phyloP scores from a whole-genome alignment of 352 stramenopile genomes.

The Plasmopara viticola region DNA sequence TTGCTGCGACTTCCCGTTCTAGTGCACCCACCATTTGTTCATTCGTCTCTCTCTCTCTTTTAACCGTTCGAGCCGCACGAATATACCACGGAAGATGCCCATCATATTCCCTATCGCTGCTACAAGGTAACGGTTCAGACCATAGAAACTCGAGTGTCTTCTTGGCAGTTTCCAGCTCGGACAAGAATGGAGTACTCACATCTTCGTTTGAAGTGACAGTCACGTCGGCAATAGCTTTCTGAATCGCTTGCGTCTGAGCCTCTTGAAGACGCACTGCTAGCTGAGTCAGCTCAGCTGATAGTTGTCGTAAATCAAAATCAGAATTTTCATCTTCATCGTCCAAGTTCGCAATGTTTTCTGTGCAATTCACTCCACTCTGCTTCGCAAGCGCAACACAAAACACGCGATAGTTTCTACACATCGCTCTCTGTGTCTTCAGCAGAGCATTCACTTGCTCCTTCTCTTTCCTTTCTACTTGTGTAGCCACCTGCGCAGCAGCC shows the following conservation, averaged over 20 bases:
- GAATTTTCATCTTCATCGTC: slow-evolving; percentile 10
- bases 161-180: slow-evolving; percentile 46
- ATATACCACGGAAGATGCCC: slow-evolving; percentile 61
- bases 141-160: slow-evolving; percentile 31
- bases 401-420: slow-evolving; percentile 22
- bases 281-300: slow-evolving; percentile 30
- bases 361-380: slow-evolving; percentile 9
- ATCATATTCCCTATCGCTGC: slow-evolving; percentile 23
- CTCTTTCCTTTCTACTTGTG: slow-evolving; percentile 20
- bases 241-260: slow-evolving; percentile 21
- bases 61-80: slow-evolving; percentile 25
- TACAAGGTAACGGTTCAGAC: slow-evolving; percentile 1
- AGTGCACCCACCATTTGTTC: slow-evolving; percentile 18
- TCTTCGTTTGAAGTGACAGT: slow-evolving; percentile 21
- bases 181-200: slow-evolving; percentile 26
- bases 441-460: slow-evolving; percentile 9
- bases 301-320: slow-evolving; percentile 24
- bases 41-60: slow-evolving; percentile 27
- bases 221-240: slow-evolving; percentile 26
- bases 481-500: slow-evolving; percentile 26
- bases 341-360: slow-evolving; percentile 4
- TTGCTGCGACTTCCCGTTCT: slow-evolving; percentile 18
- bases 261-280: slow-evolving; percentile 24
- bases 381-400: slow-evolving; percentile 32
- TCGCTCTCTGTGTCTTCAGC: slow-evolving; percentile 21